Evolutionary conservation across 345 rosid genomes (phyloP), one percentile per base, ranked within the genome.

Genomic region (Eutrema japonicum): DNA sequence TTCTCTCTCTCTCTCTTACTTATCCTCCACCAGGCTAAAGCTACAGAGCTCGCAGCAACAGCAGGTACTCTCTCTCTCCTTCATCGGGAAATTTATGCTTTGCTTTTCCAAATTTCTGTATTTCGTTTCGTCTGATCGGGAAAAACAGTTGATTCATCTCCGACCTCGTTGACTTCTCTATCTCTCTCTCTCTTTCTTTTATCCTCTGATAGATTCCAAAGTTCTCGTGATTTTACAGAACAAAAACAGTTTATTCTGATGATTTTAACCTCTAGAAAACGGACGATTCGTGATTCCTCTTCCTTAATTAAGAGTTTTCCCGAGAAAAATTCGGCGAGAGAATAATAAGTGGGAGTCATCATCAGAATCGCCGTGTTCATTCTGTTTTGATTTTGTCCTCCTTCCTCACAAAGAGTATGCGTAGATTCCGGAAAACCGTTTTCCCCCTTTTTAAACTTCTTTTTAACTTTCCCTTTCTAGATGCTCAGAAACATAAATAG

Each of bases 101-200:
- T 37, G 5, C 38, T 0, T 3, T 5, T 35, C 36, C 30, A 9
- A 18, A n/a, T 64, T 2, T 36, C 40, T 57, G 45, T 41, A 8
- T 7, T 37, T 38, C 43, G 59, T 49, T 49, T 66, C 46, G 9
- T 63, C 73, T 67, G 32, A 59, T 60, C 54, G 30, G 43, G 40
- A 7, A 64, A 37, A 49, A 61, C 64, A 56, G n/a, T 63, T 29
- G 62, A 40, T 71, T 65, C 29, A 33, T 12, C 56, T 30, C 64
- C 37, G 22, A 51, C n/a, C 58, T 64, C 66, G 76, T 77, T 77
- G 72, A 77, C 80, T 77, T 77, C 56, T 77, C 27, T 16, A 16
- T 1, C 49, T 2, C 7, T 10, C 4, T 57, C 10, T 43, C 37
- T 51, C 26, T 35, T 55, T 43, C 18, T 32, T 3, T 4, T 32